Evolutionary conservation across 169 alveolate species (phyloP), one percentile per base, ranked within the genome.

Genomic region (Plasmodium adleri): DNA sequence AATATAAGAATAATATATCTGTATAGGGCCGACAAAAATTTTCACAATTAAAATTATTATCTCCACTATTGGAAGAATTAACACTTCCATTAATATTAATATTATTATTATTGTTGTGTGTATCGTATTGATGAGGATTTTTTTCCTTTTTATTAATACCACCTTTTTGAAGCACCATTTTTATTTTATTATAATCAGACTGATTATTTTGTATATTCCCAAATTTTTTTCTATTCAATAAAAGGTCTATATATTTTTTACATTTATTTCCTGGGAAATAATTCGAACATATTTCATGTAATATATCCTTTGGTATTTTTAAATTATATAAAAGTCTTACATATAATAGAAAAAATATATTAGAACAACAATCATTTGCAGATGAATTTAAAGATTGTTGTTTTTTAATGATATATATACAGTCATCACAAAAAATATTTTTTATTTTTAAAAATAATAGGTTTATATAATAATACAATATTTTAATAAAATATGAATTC

Each of bases 351-450:
- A 86, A 72, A 50, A 86, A 86, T n/a, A 86, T 63, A 64, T 86
- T 86, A 26, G 70, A 10, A 62, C 88, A 86, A 54, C 92, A 86
- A 24, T 86, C 87, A 72, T 86, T 86, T 17, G 92, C 86, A 17
- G 92, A 71, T 24, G 92, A 71, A 28, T 86, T 86, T 20, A 86
- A 72, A 56, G 32, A 60, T 67, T 67, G 76, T 50, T 86, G 92
- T 54, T 86, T 86, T 72, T 86, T 86, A 28, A 86, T 86, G 22
- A 87, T 71, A 73, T 86, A 86, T 45, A 70, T 59, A 54, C 92
- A 86, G 43, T 86, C 87, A 86, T 86, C 92, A 49, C 92, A 86
- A 73, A 71, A 86, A 20, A 86, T 72, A 86, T 86, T 86, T 72
- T 86, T 86, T 86, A 86, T 72, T 59, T 86, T 70, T 72, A 86